These are phyloP conservation scores for Rhododendron vialii DNA, from an alignment of 148 eudicot species.

Conservation along the genomic window DNA sequence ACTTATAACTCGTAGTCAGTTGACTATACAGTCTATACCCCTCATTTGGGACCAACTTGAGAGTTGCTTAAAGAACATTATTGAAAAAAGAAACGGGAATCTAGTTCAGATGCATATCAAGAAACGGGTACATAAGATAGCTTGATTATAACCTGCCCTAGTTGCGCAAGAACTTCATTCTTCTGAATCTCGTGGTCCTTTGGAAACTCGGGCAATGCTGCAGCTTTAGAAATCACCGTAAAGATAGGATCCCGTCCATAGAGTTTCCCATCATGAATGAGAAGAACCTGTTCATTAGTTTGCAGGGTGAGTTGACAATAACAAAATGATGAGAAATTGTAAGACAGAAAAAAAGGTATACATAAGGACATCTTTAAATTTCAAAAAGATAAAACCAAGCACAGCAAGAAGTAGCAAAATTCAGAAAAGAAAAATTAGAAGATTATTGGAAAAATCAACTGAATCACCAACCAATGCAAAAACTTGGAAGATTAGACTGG, in stretches of 20 bases:
- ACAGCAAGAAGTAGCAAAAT: not conserved
- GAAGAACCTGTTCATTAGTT: slow-evolving; percentile 55
- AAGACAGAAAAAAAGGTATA: not conserved
- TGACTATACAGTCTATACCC: not conserved
- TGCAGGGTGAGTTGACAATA: slow-evolving; percentile 10
- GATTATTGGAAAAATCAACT: not conserved
- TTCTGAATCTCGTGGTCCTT: slow-evolving; percentile 74
- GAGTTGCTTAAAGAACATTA: not conserved
- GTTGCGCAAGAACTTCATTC: slow-evolving; percentile 61
- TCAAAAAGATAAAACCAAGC: not conserved
- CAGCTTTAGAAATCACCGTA: slow-evolving; percentile 74
- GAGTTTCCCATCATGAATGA: slow-evolving; percentile 90
- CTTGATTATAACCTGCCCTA: slow-evolving; percentile 65
- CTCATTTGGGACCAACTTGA: not conserved
- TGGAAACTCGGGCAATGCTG: slow-evolving; percentile 54
- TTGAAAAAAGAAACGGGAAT: not conserved
- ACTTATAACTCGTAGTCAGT: not conserved
- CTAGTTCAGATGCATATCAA: not conserved
- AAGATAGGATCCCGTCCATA: slow-evolving; percentile 84
- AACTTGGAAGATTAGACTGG: not conserved
- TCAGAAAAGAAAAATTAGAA: not conserved
- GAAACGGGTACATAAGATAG: slow-evolving; percentile 8
- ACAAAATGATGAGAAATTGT: not conserved
- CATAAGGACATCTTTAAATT: not conserved
- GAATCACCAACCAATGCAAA: not conserved